These are phyloP conservation scores for Microdochium trichocladiopsis DNA, from an alignment of 2,329 filamentous ascomycete species.

Conservation along the genomic window DNA sequence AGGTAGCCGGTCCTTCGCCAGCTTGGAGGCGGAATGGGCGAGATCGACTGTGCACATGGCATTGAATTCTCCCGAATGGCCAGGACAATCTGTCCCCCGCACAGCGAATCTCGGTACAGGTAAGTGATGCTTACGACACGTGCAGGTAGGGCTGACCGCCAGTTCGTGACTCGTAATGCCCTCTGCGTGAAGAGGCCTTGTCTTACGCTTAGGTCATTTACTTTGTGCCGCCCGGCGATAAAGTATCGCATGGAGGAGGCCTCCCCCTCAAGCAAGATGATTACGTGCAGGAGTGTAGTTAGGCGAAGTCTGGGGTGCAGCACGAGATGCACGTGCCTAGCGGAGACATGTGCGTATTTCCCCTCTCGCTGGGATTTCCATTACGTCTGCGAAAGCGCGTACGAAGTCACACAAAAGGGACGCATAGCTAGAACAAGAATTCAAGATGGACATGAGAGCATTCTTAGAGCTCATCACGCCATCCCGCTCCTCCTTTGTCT, in stretches of 20 bases:
- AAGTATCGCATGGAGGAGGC: too few species aligned
- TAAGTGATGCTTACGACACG: not conserved
- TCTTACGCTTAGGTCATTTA: too few species aligned
- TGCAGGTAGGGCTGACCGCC: not conserved
- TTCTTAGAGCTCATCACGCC: not conserved
- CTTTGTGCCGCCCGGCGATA: too few species aligned
- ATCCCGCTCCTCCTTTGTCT: not conserved
- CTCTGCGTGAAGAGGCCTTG: too few species aligned
- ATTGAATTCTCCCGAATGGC: not conserved
- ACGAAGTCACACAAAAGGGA: not conserved
- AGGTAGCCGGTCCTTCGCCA: too few species aligned
- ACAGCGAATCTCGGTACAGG: too few species aligned
- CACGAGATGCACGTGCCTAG: not conserved
- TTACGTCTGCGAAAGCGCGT: not conserved
- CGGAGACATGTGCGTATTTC: not conserved
- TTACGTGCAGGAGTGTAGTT: too few species aligned
- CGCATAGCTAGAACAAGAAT: not conserved
- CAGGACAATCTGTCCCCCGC: too few species aligned
- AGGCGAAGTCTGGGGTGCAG: too few species aligned
- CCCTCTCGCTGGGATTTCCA: not conserved
- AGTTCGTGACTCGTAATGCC: not conserved
- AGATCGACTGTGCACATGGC: too few species aligned
- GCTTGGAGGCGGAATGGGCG: too few species aligned
- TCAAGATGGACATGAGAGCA: not conserved
- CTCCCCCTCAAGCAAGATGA: too few species aligned